Evolutionary conservation across 2,329 filamentous ascomycete species (phyloP).

Genomic region (Penicillium hesseltinei): DNA sequence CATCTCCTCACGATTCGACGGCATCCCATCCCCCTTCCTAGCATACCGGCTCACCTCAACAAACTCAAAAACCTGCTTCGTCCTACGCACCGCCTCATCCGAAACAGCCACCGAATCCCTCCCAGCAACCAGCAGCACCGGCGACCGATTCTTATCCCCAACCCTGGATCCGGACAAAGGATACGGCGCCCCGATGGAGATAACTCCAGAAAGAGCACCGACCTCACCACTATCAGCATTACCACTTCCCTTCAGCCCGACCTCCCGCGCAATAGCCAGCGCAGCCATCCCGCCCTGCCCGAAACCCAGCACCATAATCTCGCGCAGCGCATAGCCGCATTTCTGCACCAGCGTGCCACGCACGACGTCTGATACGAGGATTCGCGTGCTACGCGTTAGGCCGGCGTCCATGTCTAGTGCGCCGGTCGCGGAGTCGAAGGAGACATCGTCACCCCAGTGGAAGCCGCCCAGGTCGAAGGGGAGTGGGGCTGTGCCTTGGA

Average conservation of each 20-base stretch:
- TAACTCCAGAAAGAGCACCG: slow-evolving; percentile 38
- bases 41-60: slow-evolving; percentile 69
- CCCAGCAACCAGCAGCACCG: slow-evolving; percentile 44
- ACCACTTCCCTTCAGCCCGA: slow-evolving; percentile 24
- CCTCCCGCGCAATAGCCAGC: slow-evolving; percentile 53
- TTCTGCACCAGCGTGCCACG: slow-evolving; percentile 51
- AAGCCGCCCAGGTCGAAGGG: slow-evolving; percentile 67
- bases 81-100: slow-evolving; percentile 59
- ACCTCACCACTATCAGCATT: slow-evolving; percentile 10
- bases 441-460: slow-evolving; percentile 69
- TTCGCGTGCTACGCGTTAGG: slow-evolving; percentile 50
- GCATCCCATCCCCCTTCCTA: slow-evolving; percentile 75
- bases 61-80: slow-evolving; percentile 65
- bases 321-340: slow-evolving; percentile 59
- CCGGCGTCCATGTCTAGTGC: slow-evolving; percentile 62
- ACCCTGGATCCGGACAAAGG: slow-evolving; percentile 35
- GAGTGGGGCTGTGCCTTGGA: slow-evolving; percentile 68
- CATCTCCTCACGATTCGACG: slow-evolving; percentile 79
- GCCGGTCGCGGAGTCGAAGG: slow-evolving; percentile 52
- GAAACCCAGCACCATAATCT: slow-evolving; percentile 65
- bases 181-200: slow-evolving; percentile 45
- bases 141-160: slow-evolving; percentile 39
- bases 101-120: slow-evolving; percentile 53
- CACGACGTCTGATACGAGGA: slow-evolving; percentile 55
- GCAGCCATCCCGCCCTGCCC: slow-evolving; percentile 66